phyloP scores from a whole-genome alignment of 768 basidiomycete genomes.

The Leccinum variicolor region DNA sequence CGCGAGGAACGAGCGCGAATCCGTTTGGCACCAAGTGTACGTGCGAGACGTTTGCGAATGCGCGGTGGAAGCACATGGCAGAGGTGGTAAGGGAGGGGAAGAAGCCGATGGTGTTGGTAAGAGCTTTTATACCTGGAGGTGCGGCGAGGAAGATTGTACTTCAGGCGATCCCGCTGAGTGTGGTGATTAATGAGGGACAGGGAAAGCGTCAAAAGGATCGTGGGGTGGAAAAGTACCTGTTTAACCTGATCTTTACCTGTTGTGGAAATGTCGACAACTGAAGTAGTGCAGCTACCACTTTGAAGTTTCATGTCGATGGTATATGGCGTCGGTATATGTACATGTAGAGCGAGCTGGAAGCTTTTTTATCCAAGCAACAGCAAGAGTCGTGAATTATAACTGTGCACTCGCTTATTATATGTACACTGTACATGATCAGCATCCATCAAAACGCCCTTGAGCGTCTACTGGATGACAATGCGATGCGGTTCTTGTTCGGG shows the following conservation, averaged over 20 bases:
- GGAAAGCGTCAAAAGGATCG: slow-evolving; percentile 1
- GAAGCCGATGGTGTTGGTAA: slow-evolving; percentile 19
- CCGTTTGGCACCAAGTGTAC: slow-evolving; percentile 25
- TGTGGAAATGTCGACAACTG: slow-evolving; percentile 8
- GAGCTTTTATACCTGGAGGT: slow-evolving; percentile 28
- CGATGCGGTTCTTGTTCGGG: slow-evolving; percentile 39
- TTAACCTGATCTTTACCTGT: slow-evolving; percentile 26
- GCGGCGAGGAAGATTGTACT: slow-evolving; percentile 27
- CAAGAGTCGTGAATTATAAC: too few species aligned
- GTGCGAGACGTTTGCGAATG: slow-evolving; percentile 22
- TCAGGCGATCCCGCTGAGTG: slow-evolving; percentile 22
- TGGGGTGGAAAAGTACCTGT: slow-evolving; percentile 10
- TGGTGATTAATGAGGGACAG: slow-evolving; percentile 5
- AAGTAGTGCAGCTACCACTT: too few species aligned
- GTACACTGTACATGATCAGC: too few species aligned
- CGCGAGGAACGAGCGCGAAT: slow-evolving; percentile 16
- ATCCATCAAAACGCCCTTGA: too few species aligned
- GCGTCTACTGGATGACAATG: too few species aligned
- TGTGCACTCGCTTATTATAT: too few species aligned
- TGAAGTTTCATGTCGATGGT: too few species aligned
- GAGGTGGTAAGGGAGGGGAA: slow-evolving; percentile 13
- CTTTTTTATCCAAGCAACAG: too few species aligned
- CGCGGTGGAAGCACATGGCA: slow-evolving; percentile 24
- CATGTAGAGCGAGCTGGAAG: neutral
- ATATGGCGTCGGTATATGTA: too few species aligned